Percentiles rank a stretch among this genome's conserved stretches.
Conservation (phyloP, 768 basidiomycete species). For the Coprinopsis sp. region DNA sequence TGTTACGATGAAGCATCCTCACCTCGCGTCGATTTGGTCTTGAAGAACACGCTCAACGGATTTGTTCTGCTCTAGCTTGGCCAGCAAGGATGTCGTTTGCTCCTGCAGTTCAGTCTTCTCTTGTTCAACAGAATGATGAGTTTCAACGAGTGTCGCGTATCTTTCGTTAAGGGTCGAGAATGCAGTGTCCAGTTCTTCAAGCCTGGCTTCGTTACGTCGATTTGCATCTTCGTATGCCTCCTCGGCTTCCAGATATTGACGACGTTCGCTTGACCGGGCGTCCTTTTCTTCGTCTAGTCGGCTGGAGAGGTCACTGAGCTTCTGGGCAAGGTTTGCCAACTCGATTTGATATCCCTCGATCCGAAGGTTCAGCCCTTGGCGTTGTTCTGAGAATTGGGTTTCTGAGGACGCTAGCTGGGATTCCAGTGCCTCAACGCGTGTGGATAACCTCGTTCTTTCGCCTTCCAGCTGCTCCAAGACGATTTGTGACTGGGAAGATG, state of each 20-base stretch:
- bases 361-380: background rate
- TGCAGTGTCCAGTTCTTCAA: slow-evolving; percentile 4
- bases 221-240: background rate
- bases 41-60: slow-evolving; percentile 63
- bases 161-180: slow-evolving; percentile 8
- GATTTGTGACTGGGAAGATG: slow-evolving; percentile 4
- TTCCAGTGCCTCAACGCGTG: too few species aligned
- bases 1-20: slow-evolving; percentile 15
- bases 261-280: background rate
- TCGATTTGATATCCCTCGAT: background rate
- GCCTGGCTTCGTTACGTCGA: background rate
- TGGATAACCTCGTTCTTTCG: too few species aligned
- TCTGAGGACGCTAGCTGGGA: too few species aligned
- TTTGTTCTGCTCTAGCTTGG: slow-evolving; percentile 59
- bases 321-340: background rate
- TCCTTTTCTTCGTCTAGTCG: background rate
- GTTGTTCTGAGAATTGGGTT: background rate
- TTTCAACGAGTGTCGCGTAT: background rate
- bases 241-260: background rate
- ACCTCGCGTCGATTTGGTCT: slow-evolving; percentile 61
- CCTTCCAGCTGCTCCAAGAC: background rate
- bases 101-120: slow-evolving; percentile 52
- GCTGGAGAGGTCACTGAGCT: slow-evolving; percentile 1
- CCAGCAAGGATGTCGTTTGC: slow-evolving; percentile 53
- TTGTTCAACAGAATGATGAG: slow-evolving; percentile 1